Percentiles rank a stretch among this genome's conserved stretches.
Evolutionary conservation across 129 eudicot species (phyloP).

Genomic region (Calendula officinalis): DNA sequence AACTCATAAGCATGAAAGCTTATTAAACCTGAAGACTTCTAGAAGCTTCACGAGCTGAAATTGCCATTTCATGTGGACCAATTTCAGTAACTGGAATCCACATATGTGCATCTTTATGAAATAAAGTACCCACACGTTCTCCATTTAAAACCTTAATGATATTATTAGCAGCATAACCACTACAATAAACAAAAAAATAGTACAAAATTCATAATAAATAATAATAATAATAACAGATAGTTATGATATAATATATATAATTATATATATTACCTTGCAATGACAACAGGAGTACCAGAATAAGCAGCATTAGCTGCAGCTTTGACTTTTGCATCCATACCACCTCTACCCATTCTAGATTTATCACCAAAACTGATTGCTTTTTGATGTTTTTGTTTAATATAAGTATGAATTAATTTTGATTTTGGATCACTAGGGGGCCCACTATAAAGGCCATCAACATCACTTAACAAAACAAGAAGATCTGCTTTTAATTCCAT

Average conservation of each 20-base stretch:
- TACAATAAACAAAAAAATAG: constrained; percentile 20
- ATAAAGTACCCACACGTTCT: constrained; percentile 75
- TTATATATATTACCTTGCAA: constrained; percentile 64
- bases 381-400: constrained; percentile 69
- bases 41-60: constrained; percentile 80
- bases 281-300: constrained; percentile 80
- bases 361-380: constrained; percentile 83
- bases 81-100: constrained; percentile 54
- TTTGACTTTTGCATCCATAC: constrained; percentile 94
- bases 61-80: constrained; percentile 77
- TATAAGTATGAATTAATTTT: constrained; percentile 72
- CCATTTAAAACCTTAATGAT: constrained; percentile 72
- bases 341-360: constrained; percentile 95
- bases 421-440: constrained; percentile 92
- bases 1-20: constrained; percentile 15
- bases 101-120: constrained; percentile 72
- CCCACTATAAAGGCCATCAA: constrained; percentile 88
- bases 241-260: no score
- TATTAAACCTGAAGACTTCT: constrained; percentile 69
- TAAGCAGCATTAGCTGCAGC: constrained; percentile 80
- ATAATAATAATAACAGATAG: constrained; percentile 7
- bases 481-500: constrained; percentile 86
- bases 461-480: constrained; percentile 87
- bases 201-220: constrained; percentile 19
- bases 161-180: constrained; percentile 69